phyloP scores from a whole-genome alignment of 1,139 yeast species.

The Zygosaccharomyces pseudobailii region DNA sequence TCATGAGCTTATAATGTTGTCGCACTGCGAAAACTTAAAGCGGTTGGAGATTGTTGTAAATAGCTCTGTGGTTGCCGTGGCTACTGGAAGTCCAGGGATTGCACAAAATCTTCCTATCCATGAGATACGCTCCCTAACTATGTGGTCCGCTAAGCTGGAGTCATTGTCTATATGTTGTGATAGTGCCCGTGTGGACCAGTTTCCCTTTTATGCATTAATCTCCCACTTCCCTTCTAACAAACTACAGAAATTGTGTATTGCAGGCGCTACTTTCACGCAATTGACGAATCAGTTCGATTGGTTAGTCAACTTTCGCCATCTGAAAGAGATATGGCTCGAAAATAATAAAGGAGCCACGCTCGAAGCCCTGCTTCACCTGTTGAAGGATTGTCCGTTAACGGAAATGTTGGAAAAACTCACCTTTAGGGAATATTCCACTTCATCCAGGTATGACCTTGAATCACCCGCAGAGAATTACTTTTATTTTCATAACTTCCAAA shows the following conservation, averaged over 20 bases:
- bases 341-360: slow-evolving; percentile 24
- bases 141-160: slow-evolving; percentile 13
- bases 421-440: slow-evolving; percentile 26
- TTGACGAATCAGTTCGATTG: slow-evolving; percentile 20
- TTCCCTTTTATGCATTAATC: slow-evolving; percentile 20
- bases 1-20: slow-evolving; percentile 18
- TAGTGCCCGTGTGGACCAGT: slow-evolving; percentile 16
- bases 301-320: slow-evolving; percentile 21
- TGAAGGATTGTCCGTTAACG: slow-evolving; percentile 17
- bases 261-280: slow-evolving; percentile 23
- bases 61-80: slow-evolving; percentile 16
- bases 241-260: slow-evolving; percentile 19
- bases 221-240: slow-evolving; percentile 6
- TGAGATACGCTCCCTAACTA: slow-evolving; percentile 5
- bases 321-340: slow-evolving; percentile 31
- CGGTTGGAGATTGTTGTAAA: slow-evolving; percentile 22
- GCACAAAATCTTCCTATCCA: slow-evolving; percentile 6
- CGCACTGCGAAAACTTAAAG: slow-evolving; percentile 15
- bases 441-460: slow-evolving; percentile 13
- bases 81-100: slow-evolving; percentile 3
- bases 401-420: slow-evolving; percentile 20
- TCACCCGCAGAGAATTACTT: slow-evolving; percentile 9
- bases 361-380: slow-evolving; percentile 15
- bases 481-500: slow-evolving; percentile 17
- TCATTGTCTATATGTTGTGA: slow-evolving; percentile 25